Evolutionary conservation across 2,329 filamentous ascomycete genomes (phyloP), one percentile per base, ranked within the genome.

Genomic region (Colletotrichum liaoningense): DNA sequence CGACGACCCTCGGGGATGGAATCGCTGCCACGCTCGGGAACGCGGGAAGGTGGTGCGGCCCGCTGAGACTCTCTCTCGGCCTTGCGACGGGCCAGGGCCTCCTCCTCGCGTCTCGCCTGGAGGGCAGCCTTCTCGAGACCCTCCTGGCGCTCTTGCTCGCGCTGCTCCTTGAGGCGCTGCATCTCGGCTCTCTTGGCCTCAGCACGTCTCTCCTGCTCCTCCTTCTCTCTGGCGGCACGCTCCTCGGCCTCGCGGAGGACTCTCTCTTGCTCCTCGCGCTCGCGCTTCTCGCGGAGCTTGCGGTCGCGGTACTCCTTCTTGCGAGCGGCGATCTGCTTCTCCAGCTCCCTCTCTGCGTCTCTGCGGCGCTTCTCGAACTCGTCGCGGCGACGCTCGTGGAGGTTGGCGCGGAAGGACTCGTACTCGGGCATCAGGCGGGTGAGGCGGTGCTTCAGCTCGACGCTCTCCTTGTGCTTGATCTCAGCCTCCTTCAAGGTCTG

Each of bases 351-450:
- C 88, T 98, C 95, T 38, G 97, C 97, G 79, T 94, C 93, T 83
- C 93, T 95, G 81, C 94, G 94, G 76, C 95, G 94, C 87, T 94
- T 96, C 89, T 98, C 97, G 78, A 98, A 99, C 84, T 98, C 95
- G 78, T 97, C 94, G 80, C 95, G 94, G 78, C 96, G 94, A 80
- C 95, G 93, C 83, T 97, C 93, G 75, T 94, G 94, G 67, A 99
- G 91, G 60, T 92, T 92, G 77, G 92, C 88, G 80, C 94, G 92
- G 90, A 98, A 98, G 11, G 86, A 85, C 82, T 97, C 95, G 85
- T 98, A 99, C 67, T 88, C 84, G n/a, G 92, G 90, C 76, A 98
- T 93, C 67, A 99, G 89, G 75, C 95, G 92, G 80, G 90, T 93
- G 64, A 99, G 91, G 81, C 97, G 94, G 84, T 97, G 93, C 90